Evolutionary conservation across 1,139 yeast species (phyloP).

Genomic region (Blastobotrys petasosporus): DNA sequence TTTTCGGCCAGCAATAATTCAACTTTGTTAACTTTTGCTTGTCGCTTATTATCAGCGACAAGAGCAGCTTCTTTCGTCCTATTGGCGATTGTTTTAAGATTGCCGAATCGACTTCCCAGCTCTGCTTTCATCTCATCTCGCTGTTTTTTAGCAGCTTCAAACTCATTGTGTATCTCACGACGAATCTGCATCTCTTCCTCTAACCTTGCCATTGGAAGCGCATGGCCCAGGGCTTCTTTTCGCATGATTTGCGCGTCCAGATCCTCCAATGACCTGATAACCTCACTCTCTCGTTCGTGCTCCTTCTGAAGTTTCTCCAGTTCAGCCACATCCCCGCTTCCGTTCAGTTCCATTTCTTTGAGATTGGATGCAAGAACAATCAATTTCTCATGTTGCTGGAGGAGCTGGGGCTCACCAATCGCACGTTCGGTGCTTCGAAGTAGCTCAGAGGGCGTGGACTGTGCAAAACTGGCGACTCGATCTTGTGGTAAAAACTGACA

Average conservation of each 20-base stretch:
- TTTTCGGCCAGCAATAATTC: too few relatives aligned
- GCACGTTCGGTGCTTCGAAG: conserved; percentile 78
- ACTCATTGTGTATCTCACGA: conserved; percentile 32
- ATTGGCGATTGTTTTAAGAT: too few relatives aligned
- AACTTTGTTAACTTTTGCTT: too few relatives aligned
- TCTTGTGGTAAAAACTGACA: conserved; percentile 97
- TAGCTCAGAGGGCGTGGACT: conserved; percentile 67
- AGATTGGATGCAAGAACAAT: conserved; percentile 34
- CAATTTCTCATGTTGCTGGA: conserved; percentile 51
- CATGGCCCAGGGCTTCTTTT: neutral
- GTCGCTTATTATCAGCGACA: too few relatives aligned
- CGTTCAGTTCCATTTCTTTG: conserved; percentile 6
- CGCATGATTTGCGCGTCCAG: conserved; percentile 18
- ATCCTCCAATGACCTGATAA: conserved; percentile 2
- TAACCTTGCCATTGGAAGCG: conserved; percentile 1
- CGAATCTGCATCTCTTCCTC: conserved; percentile 8
- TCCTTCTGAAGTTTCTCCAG: conserved; percentile 35
- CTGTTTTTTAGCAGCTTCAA: conserved; percentile 37
- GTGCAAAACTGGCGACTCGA: conserved; percentile 88
- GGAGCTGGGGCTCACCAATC: conserved; percentile 56
- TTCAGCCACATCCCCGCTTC: conserved; percentile 10
- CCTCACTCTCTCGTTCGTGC: conserved; percentile 16
- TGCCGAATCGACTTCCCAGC: too few relatives aligned
- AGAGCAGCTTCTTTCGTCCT: too few relatives aligned
- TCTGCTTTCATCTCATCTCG: conserved; percentile 19